Percentiles rank a stretch among this genome's conserved stretches.
These are phyloP conservation scores for bread wheat (Triticum aestivum) DNA, from an alignment of 176 grass and related monocot genomes.

Conservation along the genomic window DNA sequence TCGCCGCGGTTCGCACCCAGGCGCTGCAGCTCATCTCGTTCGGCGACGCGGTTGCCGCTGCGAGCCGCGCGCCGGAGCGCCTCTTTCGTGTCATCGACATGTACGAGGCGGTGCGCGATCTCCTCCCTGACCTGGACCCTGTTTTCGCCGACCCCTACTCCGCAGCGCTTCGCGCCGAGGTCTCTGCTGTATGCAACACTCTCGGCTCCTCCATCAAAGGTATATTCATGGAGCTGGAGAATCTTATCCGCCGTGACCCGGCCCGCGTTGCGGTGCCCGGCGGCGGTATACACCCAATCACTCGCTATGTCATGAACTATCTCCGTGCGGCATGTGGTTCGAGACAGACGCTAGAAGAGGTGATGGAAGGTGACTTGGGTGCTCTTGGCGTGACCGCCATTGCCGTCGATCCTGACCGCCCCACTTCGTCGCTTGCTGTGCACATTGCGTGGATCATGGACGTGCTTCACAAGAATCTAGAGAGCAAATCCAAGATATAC, in stretches of 20 bases:
- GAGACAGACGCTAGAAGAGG: conserved; percentile 86
- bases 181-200: conserved; percentile 58
- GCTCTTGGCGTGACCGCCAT: conserved; percentile 34
- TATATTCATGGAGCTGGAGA: conserved; percentile 97
- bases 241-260: conserved; percentile 91
- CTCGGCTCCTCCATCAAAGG: conserved; percentile 83
- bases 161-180: conserved; percentile 71
- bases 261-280: conserved; percentile 67
- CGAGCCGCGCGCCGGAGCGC: conserved; percentile 74
- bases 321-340: conserved; percentile 87
- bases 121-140: conserved; percentile 78
- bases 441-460: conserved; percentile 99
- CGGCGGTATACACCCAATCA: conserved; percentile 89
- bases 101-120: conserved; percentile 87
- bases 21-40: conserved; percentile 80
- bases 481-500: conserved; percentile 90
- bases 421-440: conserved; percentile 79
- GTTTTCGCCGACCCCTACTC: conserved; percentile 91
- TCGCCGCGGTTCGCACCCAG: conserved; percentile 68
- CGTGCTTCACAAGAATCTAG: conserved; percentile 87
- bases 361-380: conserved; percentile 80
- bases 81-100: conserved; percentile 96
- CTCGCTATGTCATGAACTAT: conserved; percentile 95
- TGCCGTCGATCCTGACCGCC: conserved; percentile 71
- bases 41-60: conserved; percentile 72